Evolutionary conservation across 106 monocot genomes (phyloP).

Genomic region (Allium sativum): DNA sequence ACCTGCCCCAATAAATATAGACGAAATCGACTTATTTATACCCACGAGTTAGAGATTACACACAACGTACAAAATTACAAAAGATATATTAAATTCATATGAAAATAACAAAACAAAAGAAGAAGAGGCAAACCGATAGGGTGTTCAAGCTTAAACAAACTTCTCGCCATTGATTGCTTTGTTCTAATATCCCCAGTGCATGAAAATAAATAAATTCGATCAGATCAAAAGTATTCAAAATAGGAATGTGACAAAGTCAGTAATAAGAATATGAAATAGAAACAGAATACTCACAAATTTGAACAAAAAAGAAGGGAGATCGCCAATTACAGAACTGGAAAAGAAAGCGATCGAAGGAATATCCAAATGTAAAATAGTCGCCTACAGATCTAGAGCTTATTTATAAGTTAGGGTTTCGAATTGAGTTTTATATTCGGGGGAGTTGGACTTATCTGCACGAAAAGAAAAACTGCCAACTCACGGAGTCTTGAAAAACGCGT

Average conservation of each 20-base stretch:
- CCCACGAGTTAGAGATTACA: not conserved
- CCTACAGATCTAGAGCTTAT: too few species aligned
- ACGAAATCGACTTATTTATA: not conserved
- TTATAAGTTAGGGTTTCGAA: too few species aligned
- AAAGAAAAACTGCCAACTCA: too few species aligned
- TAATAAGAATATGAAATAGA: constrained; percentile 3
- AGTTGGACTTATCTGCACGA: too few species aligned
- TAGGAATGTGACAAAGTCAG: not conserved
- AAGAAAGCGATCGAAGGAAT: too few species aligned
- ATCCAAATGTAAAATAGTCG: too few species aligned
- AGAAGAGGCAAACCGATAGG: constrained; percentile 13
- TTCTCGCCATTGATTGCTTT: constrained; percentile 15
- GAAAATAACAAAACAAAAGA: constrained; percentile 1
- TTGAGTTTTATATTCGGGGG: too few species aligned
- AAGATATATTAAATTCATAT: not conserved
- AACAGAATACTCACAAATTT: not conserved
- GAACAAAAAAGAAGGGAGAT: too few species aligned
- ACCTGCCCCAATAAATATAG: not conserved
- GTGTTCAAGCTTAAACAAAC: constrained; percentile 16
- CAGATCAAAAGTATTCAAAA: constrained; percentile 1
- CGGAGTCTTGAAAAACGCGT: too few species aligned
- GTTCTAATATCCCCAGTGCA: constrained; percentile 5
- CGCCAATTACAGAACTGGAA: too few species aligned
- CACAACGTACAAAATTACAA: not conserved
- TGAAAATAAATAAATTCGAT: not conserved